phyloP scores from a whole-genome alignment of 2,329 filamentous ascomycete species.

The Zymoseptoria brevis region DNA sequence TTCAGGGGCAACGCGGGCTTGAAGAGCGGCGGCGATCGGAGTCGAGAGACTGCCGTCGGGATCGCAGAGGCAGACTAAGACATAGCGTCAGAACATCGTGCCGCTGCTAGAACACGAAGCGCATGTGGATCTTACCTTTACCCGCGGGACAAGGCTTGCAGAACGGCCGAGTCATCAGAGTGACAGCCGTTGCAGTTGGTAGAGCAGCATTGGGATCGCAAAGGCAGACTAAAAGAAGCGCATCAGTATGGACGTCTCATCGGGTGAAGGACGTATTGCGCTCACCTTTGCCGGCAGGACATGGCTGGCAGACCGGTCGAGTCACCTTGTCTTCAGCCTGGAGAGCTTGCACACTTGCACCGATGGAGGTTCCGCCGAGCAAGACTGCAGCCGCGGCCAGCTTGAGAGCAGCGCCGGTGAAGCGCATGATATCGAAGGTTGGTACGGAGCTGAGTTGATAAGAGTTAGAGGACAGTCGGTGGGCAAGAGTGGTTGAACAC shows the following conservation, averaged over 20 bases:
- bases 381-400: not conserved
- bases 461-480: not conserved
- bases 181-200: not conserved
- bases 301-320: not conserved
- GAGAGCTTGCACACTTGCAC: not conserved
- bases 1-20: not conserved
- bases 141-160: not conserved
- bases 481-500: not conserved
- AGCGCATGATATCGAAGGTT: not conserved
- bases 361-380: not conserved
- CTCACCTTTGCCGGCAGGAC: not conserved
- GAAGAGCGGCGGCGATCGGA: not conserved
- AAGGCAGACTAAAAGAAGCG: not conserved
- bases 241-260: not conserved
- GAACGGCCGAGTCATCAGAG: not conserved
- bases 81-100: not conserved
- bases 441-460: not conserved
- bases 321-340: not conserved
- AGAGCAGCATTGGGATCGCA: not conserved
- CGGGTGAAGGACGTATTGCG: not conserved
- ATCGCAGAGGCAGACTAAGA: not conserved
- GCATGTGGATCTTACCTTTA: constrained; percentile 1
- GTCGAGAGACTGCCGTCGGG: not conserved
- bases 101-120: not conserved
- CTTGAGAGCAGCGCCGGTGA: not conserved